Evolutionary conservation across 2,329 filamentous ascomycete genomes (phyloP).

Genomic region (Sarocladium kiliense): DNA sequence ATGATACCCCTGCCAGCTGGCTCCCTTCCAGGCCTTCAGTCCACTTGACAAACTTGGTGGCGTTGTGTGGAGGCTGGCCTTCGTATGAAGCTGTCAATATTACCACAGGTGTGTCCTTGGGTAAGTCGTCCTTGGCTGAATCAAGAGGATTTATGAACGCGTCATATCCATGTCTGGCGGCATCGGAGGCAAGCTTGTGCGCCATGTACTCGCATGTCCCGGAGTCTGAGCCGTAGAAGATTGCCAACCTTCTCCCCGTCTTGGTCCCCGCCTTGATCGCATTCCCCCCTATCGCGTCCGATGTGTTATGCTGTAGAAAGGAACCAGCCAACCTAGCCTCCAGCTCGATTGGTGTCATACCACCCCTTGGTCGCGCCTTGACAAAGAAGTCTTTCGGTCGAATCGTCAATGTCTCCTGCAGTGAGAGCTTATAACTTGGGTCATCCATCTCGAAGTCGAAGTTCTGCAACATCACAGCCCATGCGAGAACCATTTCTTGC

Average conservation of each 20-base stretch:
- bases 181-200: background rate
- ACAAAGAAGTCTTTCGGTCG: conserved; percentile 58
- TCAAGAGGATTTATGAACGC: background rate
- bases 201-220: background rate
- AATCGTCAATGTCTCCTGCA: conserved; percentile 51
- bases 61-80: conserved; percentile 65
- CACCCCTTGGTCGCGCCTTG: conserved; percentile 45
- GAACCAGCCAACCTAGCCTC: conserved; percentile 32
- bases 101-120: conserved; percentile 33
- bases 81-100: conserved; percentile 67
- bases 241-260: conserved; percentile 21
- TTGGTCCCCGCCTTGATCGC: background rate
- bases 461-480: conserved; percentile 63
- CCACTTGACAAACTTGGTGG: conserved; percentile 60
- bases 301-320: background rate
- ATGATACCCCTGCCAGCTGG: conserved; percentile 48
- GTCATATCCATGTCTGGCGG: conserved; percentile 7
- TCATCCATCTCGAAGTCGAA: conserved; percentile 47
- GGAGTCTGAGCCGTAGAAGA: conserved; percentile 61
- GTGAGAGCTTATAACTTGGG: conserved; percentile 45
- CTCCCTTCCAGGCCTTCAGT: conserved; percentile 42
- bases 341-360: conserved; percentile 23
- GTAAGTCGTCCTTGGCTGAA: background rate
- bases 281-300: background rate
- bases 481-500: conserved; percentile 62